Base-by-base conservation (phyloP, 306 rosid species). In the Pterocarpus santalinus region DNA sequence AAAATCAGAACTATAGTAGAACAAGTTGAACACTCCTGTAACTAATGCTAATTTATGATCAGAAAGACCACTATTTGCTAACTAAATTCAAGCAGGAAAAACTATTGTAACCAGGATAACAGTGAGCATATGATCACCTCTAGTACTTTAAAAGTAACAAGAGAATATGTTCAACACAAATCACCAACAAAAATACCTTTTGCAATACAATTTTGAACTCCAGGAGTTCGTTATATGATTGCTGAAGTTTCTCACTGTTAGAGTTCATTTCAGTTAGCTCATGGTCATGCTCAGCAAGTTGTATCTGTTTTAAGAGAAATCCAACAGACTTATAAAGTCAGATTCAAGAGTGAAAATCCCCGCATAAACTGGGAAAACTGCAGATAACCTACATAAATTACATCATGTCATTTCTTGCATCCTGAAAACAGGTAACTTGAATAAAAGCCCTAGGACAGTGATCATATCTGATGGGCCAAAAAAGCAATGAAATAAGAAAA, bases 141-240 rank as follows among this genome's bases (percentile, higher is more conserved):
- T 34, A 35, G 65, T 35, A 66, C 47, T 49, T 47, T 67, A 36
- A 38, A 80, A 81, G 30, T 33, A 32, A 79, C 34, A 56, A 58
- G 39, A 51, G 49, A 49, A 32, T 66, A 76, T 49, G 36, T 22
- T 39, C 12, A 53, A 57, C 66, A 70, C 44, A 39, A 49, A 76
- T 63, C 34, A 53, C 66, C 35, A 49, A 60, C 30, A 15, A 52
- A 33, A 69, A 69, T 86, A 91, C 98, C 98, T 91, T 90, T 79
- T 89, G 97, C 88, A 94, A 84, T 79, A 94, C 97, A 87, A 90
- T 89, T 89, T 94, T 94, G 91, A 91, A 94, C 86, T 94, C 98
- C 41, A 94, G 64, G 68, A 94, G 97, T 87, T 94, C 98, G 66
- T 91, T 94, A 83, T 88, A 91, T 57, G 98, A 90, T 83, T 87